Conservation (phyloP, 1,139 yeast genomes). For the Tardiomyces blankii region DNA sequence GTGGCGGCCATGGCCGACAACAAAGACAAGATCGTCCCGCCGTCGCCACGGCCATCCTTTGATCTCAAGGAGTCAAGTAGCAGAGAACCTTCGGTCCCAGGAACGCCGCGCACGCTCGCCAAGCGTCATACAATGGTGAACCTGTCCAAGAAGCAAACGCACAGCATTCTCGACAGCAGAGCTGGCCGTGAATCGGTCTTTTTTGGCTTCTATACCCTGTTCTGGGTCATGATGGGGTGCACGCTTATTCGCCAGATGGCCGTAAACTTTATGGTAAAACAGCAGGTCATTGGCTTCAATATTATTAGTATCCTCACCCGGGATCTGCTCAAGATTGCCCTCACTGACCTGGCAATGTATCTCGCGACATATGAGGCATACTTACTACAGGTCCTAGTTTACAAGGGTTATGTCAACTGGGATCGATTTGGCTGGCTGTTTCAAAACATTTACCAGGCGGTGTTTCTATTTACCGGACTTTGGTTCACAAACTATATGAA, state of each 20-base stretch:
- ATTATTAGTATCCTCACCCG: constrained; percentile 40
- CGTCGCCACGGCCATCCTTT: neutral
- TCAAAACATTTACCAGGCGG: constrained; percentile 45
- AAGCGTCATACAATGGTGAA: neutral
- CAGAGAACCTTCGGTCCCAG: neutral
- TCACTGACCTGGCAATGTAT: constrained; percentile 65
- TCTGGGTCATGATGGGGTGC: constrained; percentile 25
- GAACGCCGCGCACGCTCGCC: neutral
- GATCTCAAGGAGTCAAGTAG: neutral
- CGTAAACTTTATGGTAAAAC: constrained; percentile 21
- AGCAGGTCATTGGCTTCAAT: constrained; percentile 33
- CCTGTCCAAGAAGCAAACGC: neutral
- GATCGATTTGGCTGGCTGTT: constrained; percentile 45
- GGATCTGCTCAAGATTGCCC: constrained; percentile 51
- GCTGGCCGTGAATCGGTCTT: constrained; percentile 19
- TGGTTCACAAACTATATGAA: constrained; percentile 39
- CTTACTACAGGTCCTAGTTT: constrained; percentile 42
- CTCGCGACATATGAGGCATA: constrained; percentile 46
- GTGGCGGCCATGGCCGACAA: neutral
- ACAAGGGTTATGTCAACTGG: constrained; percentile 43
- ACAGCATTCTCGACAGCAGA: constrained; percentile 12
- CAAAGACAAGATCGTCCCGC: neutral
- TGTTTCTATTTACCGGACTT: constrained; percentile 36
- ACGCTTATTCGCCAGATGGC: constrained; percentile 18
- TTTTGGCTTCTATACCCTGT: constrained; percentile 28